Conservation (phyloP, 1,139 yeast species). For the Blastobotrys niveus region DNA sequence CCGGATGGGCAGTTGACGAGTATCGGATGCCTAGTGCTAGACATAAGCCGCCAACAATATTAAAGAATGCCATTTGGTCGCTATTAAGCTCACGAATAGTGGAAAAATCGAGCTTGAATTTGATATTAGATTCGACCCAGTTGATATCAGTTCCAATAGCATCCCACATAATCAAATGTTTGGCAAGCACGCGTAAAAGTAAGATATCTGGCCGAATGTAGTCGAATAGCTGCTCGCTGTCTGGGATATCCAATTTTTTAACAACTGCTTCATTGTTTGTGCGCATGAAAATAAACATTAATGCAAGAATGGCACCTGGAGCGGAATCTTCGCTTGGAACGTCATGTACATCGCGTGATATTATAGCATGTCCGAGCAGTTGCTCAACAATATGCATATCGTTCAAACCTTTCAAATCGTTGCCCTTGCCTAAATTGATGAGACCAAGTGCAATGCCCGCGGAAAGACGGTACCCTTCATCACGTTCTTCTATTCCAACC, state of each 20-base stretch:
- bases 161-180: conserved; percentile 76
- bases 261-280: conserved; percentile 62
- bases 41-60: conserved; percentile 70
- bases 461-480: conserved; percentile 81
- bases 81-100: conserved; percentile 42
- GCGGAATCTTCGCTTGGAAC: conserved; percentile 60
- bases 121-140: conserved; percentile 59
- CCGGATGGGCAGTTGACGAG: conserved; percentile 62
- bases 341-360: conserved; percentile 65
- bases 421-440: conserved; percentile 78
- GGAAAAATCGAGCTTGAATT: conserved; percentile 11
- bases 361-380: conserved; percentile 54
- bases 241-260: conserved; percentile 56
- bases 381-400: conserved; percentile 69
- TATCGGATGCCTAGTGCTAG: conserved; percentile 67
- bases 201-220: conserved; percentile 78
- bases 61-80: conserved; percentile 59
- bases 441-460: conserved; percentile 87
- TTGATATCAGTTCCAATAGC: conserved; percentile 44
- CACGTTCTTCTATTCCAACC: conserved; percentile 20
- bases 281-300: conserved; percentile 66
- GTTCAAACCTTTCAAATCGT: conserved; percentile 52
- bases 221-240: conserved; percentile 54
- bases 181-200: conserved; percentile 61
- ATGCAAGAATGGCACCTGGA: conserved; percentile 75